These are phyloP conservation scores for Volvariella volvacea DNA, from an alignment of 1,284 basidiomycete genomes.

Conservation along the genomic window DNA sequence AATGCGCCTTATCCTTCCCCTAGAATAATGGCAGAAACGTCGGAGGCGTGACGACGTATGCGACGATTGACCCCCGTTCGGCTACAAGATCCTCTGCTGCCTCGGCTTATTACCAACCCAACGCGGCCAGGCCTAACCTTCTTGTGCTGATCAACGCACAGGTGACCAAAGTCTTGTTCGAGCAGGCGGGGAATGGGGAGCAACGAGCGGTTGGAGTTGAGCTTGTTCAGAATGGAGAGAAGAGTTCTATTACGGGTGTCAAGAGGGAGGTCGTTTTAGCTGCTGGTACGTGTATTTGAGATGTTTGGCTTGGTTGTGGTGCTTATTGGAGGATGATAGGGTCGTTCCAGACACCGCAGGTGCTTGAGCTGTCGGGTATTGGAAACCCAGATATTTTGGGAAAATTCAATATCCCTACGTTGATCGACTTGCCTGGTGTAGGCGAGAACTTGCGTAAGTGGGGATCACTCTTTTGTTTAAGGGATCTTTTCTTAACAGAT, in stretches of 20 bases:
- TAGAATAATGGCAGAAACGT: constrained; percentile 12
- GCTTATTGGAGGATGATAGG: constrained; percentile 13
- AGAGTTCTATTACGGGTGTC: constrained; percentile 16
- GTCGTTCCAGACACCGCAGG: constrained; percentile 27
- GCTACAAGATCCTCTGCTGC: constrained; percentile 12
- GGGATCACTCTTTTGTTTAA: neutral
- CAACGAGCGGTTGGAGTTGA: constrained; percentile 15
- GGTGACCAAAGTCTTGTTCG: constrained; percentile 12
- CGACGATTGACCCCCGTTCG: constrained; percentile 12
- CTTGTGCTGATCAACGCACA: constrained; percentile 16
- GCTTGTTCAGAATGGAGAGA: constrained; percentile 12
- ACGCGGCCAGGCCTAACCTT: constrained; percentile 15
- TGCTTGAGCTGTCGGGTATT: constrained; percentile 22
- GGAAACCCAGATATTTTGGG: constrained; percentile 20
- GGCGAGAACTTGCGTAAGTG: constrained; percentile 24
- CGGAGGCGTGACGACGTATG: constrained; percentile 12
- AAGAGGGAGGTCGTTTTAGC: constrained; percentile 32
- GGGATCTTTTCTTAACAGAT: neutral
- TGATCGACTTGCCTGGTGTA: constrained; percentile 26
- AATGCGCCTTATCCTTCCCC: neutral
- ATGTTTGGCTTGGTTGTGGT: neutral
- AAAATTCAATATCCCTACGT: constrained; percentile 15
- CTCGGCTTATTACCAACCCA: constrained; percentile 18
- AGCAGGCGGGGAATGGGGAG: constrained; percentile 2
- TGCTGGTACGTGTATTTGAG: constrained; percentile 24